Conservation (phyloP, 1,139 yeast genomes). For the Taphrina confusa region DNA sequence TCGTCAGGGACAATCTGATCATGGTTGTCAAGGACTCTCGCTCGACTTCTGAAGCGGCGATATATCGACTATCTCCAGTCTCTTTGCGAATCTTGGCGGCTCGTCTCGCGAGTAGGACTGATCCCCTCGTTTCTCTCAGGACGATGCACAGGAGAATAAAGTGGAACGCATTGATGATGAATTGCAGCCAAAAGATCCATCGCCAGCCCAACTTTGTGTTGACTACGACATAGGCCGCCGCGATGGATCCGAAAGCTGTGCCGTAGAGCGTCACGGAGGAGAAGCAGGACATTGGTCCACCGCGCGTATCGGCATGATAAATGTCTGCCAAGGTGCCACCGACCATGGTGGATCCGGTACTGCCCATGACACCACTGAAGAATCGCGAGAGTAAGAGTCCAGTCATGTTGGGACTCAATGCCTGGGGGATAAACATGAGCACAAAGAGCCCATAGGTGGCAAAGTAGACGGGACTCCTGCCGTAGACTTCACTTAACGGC, state of each 20-base stretch:
- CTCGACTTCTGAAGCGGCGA: constrained; percentile 34
- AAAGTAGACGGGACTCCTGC: constrained; percentile 69
- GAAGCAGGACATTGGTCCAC: constrained; percentile 61
- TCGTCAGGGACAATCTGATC: constrained; percentile 25
- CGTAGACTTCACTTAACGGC: constrained; percentile 61
- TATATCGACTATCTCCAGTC: constrained; percentile 37
- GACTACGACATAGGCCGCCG: constrained; percentile 60
- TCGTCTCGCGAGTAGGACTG: constrained; percentile 55
- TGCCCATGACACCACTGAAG: constrained; percentile 68
- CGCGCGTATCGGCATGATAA: constrained; percentile 66
- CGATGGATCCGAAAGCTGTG: constrained; percentile 63
- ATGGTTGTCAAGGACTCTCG: constrained; percentile 14
- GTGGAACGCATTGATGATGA: constrained; percentile 56
- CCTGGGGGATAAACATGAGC: constrained; percentile 62
- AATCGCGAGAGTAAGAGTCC: constrained; percentile 62
- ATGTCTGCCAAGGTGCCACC: constrained; percentile 81
- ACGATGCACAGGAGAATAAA: constrained; percentile 53
- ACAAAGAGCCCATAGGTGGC: constrained; percentile 56
- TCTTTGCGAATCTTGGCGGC: constrained; percentile 56
- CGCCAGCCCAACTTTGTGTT: constrained; percentile 59
- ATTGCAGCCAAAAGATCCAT: constrained; percentile 62
- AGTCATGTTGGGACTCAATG: constrained; percentile 55
- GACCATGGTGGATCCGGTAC: constrained; percentile 84
- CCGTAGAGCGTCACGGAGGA: constrained; percentile 62
- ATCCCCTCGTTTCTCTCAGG: constrained; percentile 61